phyloP scores from a whole-genome alignment of 2,329 filamentous ascomycete species.

The Aschersonia sp. region DNA sequence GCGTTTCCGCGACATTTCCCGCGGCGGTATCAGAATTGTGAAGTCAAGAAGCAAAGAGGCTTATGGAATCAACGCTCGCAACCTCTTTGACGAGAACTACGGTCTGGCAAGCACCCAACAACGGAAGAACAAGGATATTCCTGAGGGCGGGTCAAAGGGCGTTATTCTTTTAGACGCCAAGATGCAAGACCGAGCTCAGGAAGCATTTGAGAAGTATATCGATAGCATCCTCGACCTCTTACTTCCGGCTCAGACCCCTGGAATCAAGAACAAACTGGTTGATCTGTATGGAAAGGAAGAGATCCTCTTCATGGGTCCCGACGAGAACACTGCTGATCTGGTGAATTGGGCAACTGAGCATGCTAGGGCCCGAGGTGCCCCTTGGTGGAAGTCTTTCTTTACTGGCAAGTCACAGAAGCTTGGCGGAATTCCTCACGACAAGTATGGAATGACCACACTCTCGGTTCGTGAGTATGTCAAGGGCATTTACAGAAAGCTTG shows the following conservation, averaged over 20 bases:
- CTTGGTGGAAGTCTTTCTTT: slow-evolving; percentile 99
- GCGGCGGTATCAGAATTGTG: slow-evolving; percentile 95
- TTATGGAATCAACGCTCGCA: slow-evolving; percentile 90
- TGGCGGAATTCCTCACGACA: slow-evolving; percentile 90
- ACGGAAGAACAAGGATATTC: slow-evolving; percentile 99
- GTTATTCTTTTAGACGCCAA: slow-evolving; percentile 88
- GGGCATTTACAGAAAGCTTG: slow-evolving; percentile 92
- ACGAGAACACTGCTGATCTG: slow-evolving; percentile 95
- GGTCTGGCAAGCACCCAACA: slow-evolving; percentile 96
- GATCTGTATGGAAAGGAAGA: slow-evolving; percentile 90
- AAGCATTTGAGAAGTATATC: slow-evolving; percentile 99
- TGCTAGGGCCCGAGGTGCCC: slow-evolving; percentile 70
- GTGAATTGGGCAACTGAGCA: slow-evolving; percentile 99
- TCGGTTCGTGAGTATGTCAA: slow-evolving; percentile 93
- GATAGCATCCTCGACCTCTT: slow-evolving; percentile 95
- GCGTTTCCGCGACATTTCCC: slow-evolving; percentile 90
- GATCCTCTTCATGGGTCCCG: slow-evolving; percentile 96
- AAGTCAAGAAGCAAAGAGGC: slow-evolving; percentile 95
- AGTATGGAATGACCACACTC: slow-evolving; percentile 94
- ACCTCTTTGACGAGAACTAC: slow-evolving; percentile 97
- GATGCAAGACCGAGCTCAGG: slow-evolving; percentile 82
- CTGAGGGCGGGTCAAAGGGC: slow-evolving; percentile 94
- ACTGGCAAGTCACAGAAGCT: slow-evolving; percentile 95
- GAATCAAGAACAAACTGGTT: slow-evolving; percentile 97
- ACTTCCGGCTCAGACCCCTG: slow-evolving; percentile 75